phyloP scores from a whole-genome alignment of 78 protist species.

The Speleostelium caveatum region DNA sequence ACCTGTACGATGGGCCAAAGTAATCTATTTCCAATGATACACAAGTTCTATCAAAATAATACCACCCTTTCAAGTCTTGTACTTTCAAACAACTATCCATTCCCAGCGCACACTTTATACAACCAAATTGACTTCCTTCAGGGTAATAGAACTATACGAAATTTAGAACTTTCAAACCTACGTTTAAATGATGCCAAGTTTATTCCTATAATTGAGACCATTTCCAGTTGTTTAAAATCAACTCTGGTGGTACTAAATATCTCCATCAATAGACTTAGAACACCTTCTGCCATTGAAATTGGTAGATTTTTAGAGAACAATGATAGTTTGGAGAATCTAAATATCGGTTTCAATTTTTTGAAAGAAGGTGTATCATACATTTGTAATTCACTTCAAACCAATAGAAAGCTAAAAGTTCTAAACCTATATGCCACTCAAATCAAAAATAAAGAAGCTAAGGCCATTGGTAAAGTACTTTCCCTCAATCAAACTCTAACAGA shows the following conservation, averaged over 20 bases:
- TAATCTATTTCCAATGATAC: neutral
- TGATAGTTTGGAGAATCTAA: neutral
- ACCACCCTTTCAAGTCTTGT: neutral
- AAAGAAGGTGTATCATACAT: conserved; percentile 28
- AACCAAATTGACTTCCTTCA: neutral
- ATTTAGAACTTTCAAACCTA: conserved; percentile 14
- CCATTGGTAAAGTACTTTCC: conserved; percentile 16
- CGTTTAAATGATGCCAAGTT: conserved; percentile 17
- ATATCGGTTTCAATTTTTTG: conserved; percentile 36
- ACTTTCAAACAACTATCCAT: conserved; percentile 24
- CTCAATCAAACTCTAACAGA: conserved; percentile 8
- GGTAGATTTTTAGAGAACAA: conserved; percentile 12
- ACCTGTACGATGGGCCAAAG: neutral
- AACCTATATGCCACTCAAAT: conserved; percentile 51
- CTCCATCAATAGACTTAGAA: conserved; percentile 33
- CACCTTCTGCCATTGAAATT: conserved; percentile 29
- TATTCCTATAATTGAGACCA: conserved; percentile 12
- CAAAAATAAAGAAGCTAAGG: conserved; percentile 9
- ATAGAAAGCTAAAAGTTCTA: neutral
- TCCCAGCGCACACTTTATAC: conserved; percentile 3
- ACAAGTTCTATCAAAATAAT: conserved; percentile 3
- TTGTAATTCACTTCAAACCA: conserved; percentile 7
- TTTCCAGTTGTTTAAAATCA: neutral
- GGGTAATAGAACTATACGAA: neutral
- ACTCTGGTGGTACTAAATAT: neutral